Base-by-base conservation (phyloP, 768 basidiomycete genomes). In the Russula virescens region DNA sequence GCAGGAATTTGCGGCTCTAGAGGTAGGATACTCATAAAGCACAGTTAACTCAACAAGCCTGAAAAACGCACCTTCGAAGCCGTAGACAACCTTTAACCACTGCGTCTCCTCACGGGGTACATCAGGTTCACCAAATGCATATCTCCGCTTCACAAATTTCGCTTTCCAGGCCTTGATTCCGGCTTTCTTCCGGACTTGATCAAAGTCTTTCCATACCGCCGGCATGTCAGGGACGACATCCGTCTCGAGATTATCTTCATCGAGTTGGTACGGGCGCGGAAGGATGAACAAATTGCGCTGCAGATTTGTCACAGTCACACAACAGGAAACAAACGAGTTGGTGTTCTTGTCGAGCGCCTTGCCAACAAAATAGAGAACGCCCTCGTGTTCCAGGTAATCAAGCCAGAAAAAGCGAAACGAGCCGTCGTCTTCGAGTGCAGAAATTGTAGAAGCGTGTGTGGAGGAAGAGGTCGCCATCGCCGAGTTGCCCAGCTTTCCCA, bases 21-120 rank as follows among this genome's bases (percentile, higher is more conserved):
- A 28, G 46, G 42, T 13, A 21, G 19, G 9, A 35, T 35, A 18
- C 6, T 46, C 21, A 19, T 19, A 46, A 6, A 53, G 40, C 21
- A 34, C 45, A 21, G 19, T 46, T 5, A 16, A 11, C 2, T 34
- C 19, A 38, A 34, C 28, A 14, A 11, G 55, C 21, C 46, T 38
- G 45, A 19, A 7, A 18, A 21, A 11, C 50, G 35, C 49, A 93
- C 96, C 87, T 64, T 88, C 83, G 68, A 93, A 98, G 19, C 86
- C 83, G 72, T 97, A 98, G 2, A 95, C 83, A 2, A 96, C 92
- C 73, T 99, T 98, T 75, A 98, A 76, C 93, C 94, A 99, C 66
- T 88, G 81, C 6, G 80, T 79, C 71, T 94, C 87, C 21, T 83
- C 87, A 60, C 83, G 79, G 1, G 94, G 94, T 0, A 97, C 83